These are phyloP conservation scores for Pochonia chlamydosporia DNA, from an alignment of 2,329 filamentous ascomycete species.

Conservation along the genomic window DNA sequence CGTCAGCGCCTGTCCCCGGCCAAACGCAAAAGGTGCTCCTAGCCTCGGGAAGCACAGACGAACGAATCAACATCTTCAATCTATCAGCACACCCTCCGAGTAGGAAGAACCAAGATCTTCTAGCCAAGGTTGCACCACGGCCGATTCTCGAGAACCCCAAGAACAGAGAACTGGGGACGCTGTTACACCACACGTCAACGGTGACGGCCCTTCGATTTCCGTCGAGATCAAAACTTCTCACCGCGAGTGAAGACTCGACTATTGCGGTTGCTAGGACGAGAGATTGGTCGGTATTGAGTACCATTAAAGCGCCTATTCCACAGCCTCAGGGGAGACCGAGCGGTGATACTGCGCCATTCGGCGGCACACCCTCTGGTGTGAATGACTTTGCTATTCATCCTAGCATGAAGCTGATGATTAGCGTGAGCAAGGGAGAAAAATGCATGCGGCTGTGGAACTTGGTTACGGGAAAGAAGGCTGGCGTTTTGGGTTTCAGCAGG, in stretches of 20 bases:
- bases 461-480: constrained; percentile 92
- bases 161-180: constrained; percentile 81
- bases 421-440: constrained; percentile 80
- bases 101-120: constrained; percentile 48
- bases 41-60: constrained; percentile 87
- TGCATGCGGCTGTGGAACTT: constrained; percentile 95
- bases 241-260: constrained; percentile 84
- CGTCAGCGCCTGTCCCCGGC: constrained; percentile 54
- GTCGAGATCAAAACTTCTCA: constrained; percentile 78
- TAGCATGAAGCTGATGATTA: constrained; percentile 94
- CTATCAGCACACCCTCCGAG: constrained; percentile 65
- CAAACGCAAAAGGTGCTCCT: constrained; percentile 80
- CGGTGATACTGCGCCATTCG: constrained; percentile 81
- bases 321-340: constrained; percentile 75
- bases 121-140: constrained; percentile 64
- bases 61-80: constrained; percentile 91
- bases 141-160: constrained; percentile 77
- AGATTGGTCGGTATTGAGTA: constrained; percentile 83
- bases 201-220: constrained; percentile 79
- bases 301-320: constrained; percentile 82
- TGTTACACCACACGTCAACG: constrained; percentile 80
- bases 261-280: constrained; percentile 81
- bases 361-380: constrained; percentile 77
- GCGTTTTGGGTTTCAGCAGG: constrained; percentile 78
- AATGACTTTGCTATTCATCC: constrained; percentile 96